Conservation (phyloP, 768 basidiomycete genomes). For the Suillus occidentalis region DNA sequence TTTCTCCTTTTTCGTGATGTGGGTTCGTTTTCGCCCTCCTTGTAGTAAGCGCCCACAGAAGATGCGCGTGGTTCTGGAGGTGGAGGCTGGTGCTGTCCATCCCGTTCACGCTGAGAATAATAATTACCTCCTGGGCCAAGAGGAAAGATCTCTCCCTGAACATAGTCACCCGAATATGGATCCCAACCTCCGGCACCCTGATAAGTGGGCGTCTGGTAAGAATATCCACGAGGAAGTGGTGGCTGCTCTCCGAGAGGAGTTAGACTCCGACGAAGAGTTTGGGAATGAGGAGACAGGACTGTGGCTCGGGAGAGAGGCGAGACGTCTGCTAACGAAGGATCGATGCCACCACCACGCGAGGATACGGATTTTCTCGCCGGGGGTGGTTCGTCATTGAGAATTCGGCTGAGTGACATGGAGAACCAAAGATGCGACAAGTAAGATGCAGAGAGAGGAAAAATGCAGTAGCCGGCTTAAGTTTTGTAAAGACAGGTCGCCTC, state of each 20-base stretch:
- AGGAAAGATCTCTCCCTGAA: constrained; percentile 38
- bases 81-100: constrained; percentile 11
- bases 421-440: constrained; percentile 9
- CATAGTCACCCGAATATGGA: constrained; percentile 37
- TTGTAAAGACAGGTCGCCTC: constrained; percentile 24
- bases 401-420: constrained; percentile 74
- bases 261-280: constrained; percentile 28
- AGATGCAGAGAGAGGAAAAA: constrained; percentile 7
- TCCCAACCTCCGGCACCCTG: constrained; percentile 43
- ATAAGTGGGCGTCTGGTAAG: constrained; percentile 39
- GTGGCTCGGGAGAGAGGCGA: constrained; percentile 21
- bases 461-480: constrained; percentile 15
- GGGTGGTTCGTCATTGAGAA: constrained; percentile 74
- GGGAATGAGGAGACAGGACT: constrained; percentile 19
- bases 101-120: constrained; percentile 31
- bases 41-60: constrained; percentile 28
- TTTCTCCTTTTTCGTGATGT: constrained; percentile 52
- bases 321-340: constrained; percentile 23
- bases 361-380: constrained; percentile 32
- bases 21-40: constrained; percentile 30
- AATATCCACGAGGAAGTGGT: constrained; percentile 32
- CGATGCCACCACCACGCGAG: constrained; percentile 22
- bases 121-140: constrained; percentile 37
- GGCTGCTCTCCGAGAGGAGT: constrained; percentile 31
- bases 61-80: constrained; percentile 22